Base-by-base conservation (phyloP, 2,329 filamentous ascomycete species). In the Grosmannia huntii region DNA sequence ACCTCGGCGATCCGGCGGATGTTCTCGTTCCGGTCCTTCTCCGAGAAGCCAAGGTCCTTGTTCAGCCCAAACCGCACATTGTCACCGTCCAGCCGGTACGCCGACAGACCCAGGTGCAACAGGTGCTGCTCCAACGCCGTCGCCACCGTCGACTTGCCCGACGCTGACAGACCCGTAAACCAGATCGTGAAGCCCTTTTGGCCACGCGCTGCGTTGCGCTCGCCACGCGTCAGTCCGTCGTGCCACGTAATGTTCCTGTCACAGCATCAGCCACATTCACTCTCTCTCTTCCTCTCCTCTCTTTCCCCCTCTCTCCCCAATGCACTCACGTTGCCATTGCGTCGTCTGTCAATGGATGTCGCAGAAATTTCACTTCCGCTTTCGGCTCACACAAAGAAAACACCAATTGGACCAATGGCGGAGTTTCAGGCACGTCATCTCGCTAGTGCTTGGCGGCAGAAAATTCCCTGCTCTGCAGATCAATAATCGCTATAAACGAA, bases 41-140 rank as follows among this genome's bases (percentile, higher is more conserved):
- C 92, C 63, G 84, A 87, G 78, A 97, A 99, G 19, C 92, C 92
- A 12, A 99, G 82, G 76, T 97, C 92, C 75, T 95, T 95, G 83
- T 97, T 99, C 65, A 99, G 81, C 19, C 94, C 94, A 76, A 97
- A 96, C 61, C 94, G 92, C 64, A 99, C 87, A 75, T 99, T 99
- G 81, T 99, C 94, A 68, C 92, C 94, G 74, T 99, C 94, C 33
- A 99, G 85, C 57, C 94, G 85, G 81, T 99, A 99, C 61, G 91
- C 88, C 58, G 86, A 77, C 56, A 94, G 77, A 50, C 86, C 87
- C 12, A 89, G 80, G 72, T 95, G 90, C 58, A 99, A 83, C 38
- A 99, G 85, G 73, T 96, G 90, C 77, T 96, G 92, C 79, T 99
- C 94, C 48, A 99, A 87, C 19, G 94, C 94, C 3, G 90, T 95